Evolutionary conservation across 495 filamentous ascomycete species (phyloP), one percentile per base, ranked within the genome.

Genomic region (Astrothelium subdiscretum): DNA sequence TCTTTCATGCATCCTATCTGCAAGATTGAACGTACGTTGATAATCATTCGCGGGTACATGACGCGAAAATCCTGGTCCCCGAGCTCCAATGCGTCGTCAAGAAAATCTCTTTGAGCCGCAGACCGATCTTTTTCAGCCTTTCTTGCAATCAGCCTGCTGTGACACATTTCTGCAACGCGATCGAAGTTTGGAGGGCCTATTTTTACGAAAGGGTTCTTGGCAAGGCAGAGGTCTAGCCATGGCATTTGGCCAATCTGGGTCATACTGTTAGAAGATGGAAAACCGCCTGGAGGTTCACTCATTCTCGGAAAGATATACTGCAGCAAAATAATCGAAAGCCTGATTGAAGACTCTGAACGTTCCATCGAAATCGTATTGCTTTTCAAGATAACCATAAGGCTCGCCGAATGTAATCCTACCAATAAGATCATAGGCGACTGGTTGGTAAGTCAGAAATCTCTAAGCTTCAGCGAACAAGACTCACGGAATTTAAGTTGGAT

Each of bases 141-240:
- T 38, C 43, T 48, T 48, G 5, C 10, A 15, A 48, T 15, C 10
- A 20, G 20, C 43, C 5, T 20, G 13, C n/a, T 10, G n/a, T 48
- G n/a, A 5, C 43, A 48, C 20, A 48, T 18, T 15, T 12, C 43
- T 5, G 43, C 10, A 18, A 18, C 10, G 0, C 43, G 12, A 48
- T 15, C 32, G n/a, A 71, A 58, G 58, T 58, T 61, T 20, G 72
- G 68, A 6, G 72, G 72, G 18, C 72, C 72, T 60, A 74, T 61
- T 79, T 57, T 27, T 78, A 79, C 81, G 59, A 84, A 66, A 1
- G 81, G 81, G 63, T 86, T 86, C 66, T 85, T 86, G 61, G 82
- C 75, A 57, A 86, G 75, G 51, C 85, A 62, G 8, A 73, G 72
- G 65, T 87, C 85, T n/a, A 88, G 76, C 65, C 80, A 72, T 32